Conservation (phyloP, 257 asterid genomes). For the Solanum dulcamara region DNA sequence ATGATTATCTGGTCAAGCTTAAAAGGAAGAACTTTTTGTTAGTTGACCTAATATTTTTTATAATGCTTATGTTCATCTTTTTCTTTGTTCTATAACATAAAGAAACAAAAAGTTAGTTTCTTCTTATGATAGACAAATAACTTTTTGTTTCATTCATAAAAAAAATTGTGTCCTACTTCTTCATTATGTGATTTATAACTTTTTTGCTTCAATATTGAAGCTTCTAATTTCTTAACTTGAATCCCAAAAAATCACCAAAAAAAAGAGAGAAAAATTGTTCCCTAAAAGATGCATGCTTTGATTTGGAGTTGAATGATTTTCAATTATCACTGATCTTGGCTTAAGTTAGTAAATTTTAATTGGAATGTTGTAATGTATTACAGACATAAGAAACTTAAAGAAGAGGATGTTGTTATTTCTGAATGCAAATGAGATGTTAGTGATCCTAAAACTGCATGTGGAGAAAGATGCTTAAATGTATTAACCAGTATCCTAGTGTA, state of each 20-base stretch:
- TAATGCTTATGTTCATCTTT: neutral
- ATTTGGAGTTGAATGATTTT: neutral
- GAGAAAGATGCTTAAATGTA: neutral
- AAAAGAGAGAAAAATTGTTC: neutral
- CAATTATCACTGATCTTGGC: neutral
- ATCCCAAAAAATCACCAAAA: neutral
- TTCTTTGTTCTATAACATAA: neutral
- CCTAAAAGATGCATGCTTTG: neutral
- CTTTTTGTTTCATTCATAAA: neutral
- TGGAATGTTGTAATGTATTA: neutral
- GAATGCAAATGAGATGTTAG: conserved; percentile 21
- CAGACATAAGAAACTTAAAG: conserved; percentile 51
- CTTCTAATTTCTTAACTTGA: neutral
- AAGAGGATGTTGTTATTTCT: conserved; percentile 71
- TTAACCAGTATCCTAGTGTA: neutral
- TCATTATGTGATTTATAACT: neutral
- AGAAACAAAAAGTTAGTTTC: neutral
- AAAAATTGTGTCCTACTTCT: neutral
- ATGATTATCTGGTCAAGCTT: neutral
- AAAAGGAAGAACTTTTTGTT: neutral
- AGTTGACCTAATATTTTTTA: neutral
- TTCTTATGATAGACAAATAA: neutral
- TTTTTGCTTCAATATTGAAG: neutral
- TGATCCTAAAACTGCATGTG: neutral
- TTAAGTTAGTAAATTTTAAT: neutral